Evolutionary conservation across 306 rosid species (phyloP).

Genomic region (Cicer arietinum): DNA sequence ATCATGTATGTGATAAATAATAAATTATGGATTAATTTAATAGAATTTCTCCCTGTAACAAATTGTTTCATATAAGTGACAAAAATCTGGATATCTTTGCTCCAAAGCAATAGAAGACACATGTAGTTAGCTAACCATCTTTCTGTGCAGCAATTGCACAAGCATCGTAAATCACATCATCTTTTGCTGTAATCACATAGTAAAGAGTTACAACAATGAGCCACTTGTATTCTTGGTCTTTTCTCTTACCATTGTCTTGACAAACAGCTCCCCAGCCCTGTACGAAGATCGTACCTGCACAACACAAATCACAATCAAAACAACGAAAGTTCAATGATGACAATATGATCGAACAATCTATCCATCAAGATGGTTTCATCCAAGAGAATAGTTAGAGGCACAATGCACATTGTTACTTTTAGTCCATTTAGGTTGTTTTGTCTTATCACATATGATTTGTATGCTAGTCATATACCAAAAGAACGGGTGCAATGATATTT

Average conservation of each 20-base stretch:
- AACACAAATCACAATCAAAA: neutral
- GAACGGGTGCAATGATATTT: conserved; percentile 34
- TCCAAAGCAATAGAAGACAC: neutral
- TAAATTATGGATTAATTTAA: neutral
- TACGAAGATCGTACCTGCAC: conserved; percentile 91
- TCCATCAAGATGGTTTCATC: conserved; percentile 9
- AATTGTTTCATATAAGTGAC: neutral
- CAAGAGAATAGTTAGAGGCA: neutral
- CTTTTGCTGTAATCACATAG: conserved; percentile 20
- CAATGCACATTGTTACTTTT: neutral
- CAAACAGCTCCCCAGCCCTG: conserved; percentile 97
- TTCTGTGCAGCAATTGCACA: conserved; percentile 24
- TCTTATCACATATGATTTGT: neutral
- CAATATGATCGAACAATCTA: conserved; percentile 11
- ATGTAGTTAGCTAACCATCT: conserved; percentile 29
- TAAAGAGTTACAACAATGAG: conserved; percentile 31
- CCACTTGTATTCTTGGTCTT: conserved; percentile 47
- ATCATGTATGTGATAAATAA: neutral
- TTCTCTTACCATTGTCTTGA: conserved; percentile 81
- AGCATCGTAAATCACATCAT: conserved; percentile 31
- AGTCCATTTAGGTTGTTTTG: conserved; percentile 3
- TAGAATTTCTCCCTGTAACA: conserved; percentile 12
- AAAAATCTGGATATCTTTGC: conserved; percentile 3
- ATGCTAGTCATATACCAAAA: conserved; percentile 3
- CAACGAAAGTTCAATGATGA: neutral